Conservation (phyloP, 805 yeast species). For the Vanderwaltozyma yarrowii region DNA sequence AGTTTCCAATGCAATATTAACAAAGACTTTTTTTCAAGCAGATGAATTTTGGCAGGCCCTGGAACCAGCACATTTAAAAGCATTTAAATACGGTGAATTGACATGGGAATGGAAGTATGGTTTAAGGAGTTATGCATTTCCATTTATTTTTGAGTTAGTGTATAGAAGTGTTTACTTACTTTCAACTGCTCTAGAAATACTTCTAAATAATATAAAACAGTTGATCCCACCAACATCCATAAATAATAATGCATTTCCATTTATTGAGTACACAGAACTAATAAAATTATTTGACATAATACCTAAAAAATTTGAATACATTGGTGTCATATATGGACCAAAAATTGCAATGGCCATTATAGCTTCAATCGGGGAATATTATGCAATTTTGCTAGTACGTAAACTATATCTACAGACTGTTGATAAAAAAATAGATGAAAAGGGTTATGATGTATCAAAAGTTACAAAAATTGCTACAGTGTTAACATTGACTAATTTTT, state of each 20-base stretch:
- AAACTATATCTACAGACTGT: constrained; percentile 16
- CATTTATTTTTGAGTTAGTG: constrained; percentile 46
- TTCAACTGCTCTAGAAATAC: too few species aligned
- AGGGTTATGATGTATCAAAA: constrained; percentile 1
- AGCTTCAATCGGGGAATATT: constrained; percentile 64
- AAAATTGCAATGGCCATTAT: constrained; percentile 58
- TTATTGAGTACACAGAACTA: background rate
- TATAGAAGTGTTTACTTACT: constrained; percentile 10
- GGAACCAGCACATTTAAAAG: constrained; percentile 77
- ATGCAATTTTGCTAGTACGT: constrained; percentile 39
- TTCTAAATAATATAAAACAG: too few species aligned
- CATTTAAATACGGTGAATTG: constrained; percentile 68
- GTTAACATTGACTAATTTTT: constrained; percentile 30
- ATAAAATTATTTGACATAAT: too few species aligned
- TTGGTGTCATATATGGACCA: constrained; percentile 43
- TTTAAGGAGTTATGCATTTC: constrained; percentile 71
- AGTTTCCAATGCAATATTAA: constrained; percentile 50
- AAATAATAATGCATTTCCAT: too few species aligned
- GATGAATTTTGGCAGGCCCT: constrained; percentile 91
- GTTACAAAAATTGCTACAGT: constrained; percentile 15
- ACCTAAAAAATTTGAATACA: constrained; percentile 21
- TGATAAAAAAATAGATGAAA: constrained; percentile 8
- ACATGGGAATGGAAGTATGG: constrained; percentile 93
- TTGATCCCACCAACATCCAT: too few species aligned
- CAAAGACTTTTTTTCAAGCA: constrained; percentile 80